Evolutionary conservation across 163 green algal species (phyloP).

Genomic region (Prototheca wickerhamii): DNA sequence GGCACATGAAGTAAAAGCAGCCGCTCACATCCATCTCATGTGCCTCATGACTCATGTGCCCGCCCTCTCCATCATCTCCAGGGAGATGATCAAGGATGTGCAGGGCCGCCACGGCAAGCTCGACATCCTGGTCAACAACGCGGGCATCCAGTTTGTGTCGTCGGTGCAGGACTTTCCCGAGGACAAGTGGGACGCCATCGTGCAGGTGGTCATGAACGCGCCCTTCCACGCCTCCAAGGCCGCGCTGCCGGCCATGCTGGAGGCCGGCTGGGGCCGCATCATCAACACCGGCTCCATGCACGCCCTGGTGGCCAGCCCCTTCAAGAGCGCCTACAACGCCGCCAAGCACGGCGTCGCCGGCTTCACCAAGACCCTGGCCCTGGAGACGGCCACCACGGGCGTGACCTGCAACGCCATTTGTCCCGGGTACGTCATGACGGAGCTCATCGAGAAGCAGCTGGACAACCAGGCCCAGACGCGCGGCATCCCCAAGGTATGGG

Average conservation of each 20-base stretch:
- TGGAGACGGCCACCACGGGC: conserved; percentile 66
- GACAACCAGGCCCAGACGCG: conserved; percentile 53
- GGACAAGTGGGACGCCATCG: conserved; percentile 74
- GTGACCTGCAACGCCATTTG: conserved; percentile 86
- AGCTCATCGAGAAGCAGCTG: conserved; percentile 70
- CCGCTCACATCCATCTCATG: no score
- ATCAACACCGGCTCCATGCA: conserved; percentile 90
- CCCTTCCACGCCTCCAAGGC: conserved; percentile 78
- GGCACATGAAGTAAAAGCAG: no score
- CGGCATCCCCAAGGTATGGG: conserved; percentile 54
- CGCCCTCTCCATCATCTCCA: not conserved
- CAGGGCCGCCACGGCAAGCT: conserved; percentile 40
- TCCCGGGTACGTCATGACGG: conserved; percentile 61
- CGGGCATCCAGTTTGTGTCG: conserved; percentile 73
- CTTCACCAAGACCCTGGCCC: conserved; percentile 74
- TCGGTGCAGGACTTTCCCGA: conserved; percentile 73
- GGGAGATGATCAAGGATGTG: conserved; percentile 34
- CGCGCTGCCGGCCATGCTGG: conserved; percentile 72
- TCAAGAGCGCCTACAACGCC: conserved; percentile 86
- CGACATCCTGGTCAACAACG: conserved; percentile 72
- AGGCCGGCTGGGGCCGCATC: conserved; percentile 68
- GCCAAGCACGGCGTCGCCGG: conserved; percentile 69
- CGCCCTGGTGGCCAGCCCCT: conserved; percentile 76
- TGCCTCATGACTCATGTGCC: not conserved
- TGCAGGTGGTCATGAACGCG: conserved; percentile 60